Evolutionary conservation across 192 early-diverging fungal species (phyloP).

Genomic region (Rhizoclosmatium sp.): DNA sequence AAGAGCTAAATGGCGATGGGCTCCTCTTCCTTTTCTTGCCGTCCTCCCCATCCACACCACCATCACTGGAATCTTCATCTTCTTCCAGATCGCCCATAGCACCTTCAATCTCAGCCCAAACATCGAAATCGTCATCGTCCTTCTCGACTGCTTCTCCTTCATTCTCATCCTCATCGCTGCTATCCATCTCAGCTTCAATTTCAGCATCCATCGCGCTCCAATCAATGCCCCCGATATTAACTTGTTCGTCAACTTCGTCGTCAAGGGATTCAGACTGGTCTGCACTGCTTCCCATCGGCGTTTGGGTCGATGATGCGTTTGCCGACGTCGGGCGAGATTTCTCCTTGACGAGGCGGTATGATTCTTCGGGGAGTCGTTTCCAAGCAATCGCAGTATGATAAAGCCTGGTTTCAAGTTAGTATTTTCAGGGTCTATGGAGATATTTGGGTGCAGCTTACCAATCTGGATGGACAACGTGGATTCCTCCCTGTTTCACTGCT

Average conservation of each 20-base stretch:
- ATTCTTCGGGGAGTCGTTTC: constrained; percentile 71
- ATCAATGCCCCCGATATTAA: constrained; percentile 36
- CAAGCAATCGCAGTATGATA: constrained; percentile 75
- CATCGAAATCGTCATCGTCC: constrained; percentile 55
- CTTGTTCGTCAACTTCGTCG: constrained; percentile 6
- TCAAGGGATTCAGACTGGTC: not conserved
- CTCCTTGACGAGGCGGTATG: constrained; percentile 56
- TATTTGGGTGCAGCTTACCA: constrained; percentile 56
- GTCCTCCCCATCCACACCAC: not conserved
- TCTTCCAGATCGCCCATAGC: not conserved
- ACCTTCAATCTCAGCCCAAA: constrained; percentile 28
- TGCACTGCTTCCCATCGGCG: not conserved
- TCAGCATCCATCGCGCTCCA: constrained; percentile 38
- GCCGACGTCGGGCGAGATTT: not conserved
- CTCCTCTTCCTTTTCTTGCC: too few relatives aligned
- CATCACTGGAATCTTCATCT: not conserved
- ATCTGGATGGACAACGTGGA: constrained; percentile 64
- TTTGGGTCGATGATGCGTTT: not conserved
- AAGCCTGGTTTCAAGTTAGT: constrained; percentile 57
- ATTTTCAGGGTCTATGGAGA: constrained; percentile 4
- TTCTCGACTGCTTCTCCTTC: constrained; percentile 47
- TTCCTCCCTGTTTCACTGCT: constrained; percentile 53
- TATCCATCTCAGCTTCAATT: constrained; percentile 18
- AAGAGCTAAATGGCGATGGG: too few relatives aligned
- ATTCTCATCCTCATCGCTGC: constrained; percentile 47